Evolutionary conservation across 768 basidiomycete species (phyloP).

Genomic region (Phylloporus rhodoxanthus): DNA sequence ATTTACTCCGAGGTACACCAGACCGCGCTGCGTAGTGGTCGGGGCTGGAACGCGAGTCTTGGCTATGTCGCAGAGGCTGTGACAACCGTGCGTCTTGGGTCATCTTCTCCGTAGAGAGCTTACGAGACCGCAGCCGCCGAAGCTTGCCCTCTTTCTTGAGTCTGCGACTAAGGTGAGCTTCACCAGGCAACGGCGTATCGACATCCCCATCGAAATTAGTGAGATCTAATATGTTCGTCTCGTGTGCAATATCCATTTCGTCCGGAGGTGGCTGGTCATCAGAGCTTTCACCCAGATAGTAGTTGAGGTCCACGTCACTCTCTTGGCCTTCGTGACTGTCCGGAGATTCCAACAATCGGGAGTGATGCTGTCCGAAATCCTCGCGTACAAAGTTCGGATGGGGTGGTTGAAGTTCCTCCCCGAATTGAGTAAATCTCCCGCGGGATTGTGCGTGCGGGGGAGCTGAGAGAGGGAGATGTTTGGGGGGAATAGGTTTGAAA

Average conservation of each 20-base stretch:
- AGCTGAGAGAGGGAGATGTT: conserved; percentile 2
- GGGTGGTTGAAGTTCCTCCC: conserved; percentile 34
- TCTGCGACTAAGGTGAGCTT: conserved; percentile 44
- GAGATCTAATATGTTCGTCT: conserved; percentile 53
- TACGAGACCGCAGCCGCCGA: conserved; percentile 44
- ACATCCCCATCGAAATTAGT: conserved; percentile 79
- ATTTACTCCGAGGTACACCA: background rate
- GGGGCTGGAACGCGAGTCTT: background rate
- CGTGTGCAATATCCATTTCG: conserved; percentile 35
- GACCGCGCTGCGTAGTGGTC: background rate
- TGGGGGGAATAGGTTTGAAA: conserved; percentile 31
- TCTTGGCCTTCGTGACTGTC: conserved; percentile 30
- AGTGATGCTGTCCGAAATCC: conserved; percentile 2
- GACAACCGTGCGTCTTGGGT: conserved; percentile 10
- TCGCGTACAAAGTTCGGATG: conserved; percentile 24
- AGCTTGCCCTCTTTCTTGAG: conserved; percentile 58
- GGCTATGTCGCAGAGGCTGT: background rate
- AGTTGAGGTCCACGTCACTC: conserved; percentile 38
- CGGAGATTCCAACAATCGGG: conserved; percentile 22
- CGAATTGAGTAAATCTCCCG: background rate
- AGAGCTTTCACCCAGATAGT: conserved; percentile 35
- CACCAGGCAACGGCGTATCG: conserved; percentile 51
- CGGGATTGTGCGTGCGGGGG: conserved; percentile 1
- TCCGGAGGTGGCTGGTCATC: conserved; percentile 26
- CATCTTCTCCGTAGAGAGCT: conserved; percentile 9